Evolutionary conservation across 2,329 filamentous ascomycete genomes (phyloP).

Genomic region (Geosmithia flava): DNA sequence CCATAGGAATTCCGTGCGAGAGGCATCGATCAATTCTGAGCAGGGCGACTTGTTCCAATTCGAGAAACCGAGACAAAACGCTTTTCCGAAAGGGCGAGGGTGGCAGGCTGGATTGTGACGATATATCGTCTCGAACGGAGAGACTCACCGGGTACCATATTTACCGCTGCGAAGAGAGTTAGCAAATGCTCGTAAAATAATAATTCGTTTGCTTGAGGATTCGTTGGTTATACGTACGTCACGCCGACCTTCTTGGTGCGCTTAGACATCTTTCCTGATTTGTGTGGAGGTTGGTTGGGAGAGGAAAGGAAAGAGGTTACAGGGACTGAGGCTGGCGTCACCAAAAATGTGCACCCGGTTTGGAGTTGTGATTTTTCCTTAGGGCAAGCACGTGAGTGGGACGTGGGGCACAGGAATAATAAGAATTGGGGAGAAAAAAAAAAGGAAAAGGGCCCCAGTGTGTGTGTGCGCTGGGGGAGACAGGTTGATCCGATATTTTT

Average conservation of each 20-base stretch:
- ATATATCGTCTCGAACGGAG: background rate
- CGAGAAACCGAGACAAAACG: background rate
- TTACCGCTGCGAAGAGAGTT: slow-evolving; percentile 44
- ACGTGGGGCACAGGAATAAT: background rate
- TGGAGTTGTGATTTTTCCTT: slow-evolving; percentile 25
- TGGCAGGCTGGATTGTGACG: background rate
- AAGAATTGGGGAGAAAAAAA: too few relatives aligned
- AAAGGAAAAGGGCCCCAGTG: background rate
- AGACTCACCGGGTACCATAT: slow-evolving; percentile 84
- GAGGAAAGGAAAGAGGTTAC: slow-evolving; percentile 5
- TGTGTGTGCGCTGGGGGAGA: background rate
- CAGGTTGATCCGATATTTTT: too few relatives aligned
- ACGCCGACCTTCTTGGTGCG: slow-evolving; percentile 96
- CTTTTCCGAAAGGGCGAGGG: background rate
- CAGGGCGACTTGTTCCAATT: background rate
- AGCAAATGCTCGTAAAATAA: slow-evolving; percentile 10
- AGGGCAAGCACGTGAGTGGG: slow-evolving; percentile 27
- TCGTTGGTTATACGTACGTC: slow-evolving; percentile 37
- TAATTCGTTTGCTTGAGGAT: background rate
- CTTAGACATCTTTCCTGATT: slow-evolving; percentile 72
- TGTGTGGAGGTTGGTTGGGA: slow-evolving; percentile 21
- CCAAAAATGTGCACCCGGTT: slow-evolving; percentile 19
- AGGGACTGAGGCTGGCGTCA: slow-evolving; percentile 10
- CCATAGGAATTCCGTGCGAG: too few relatives aligned
- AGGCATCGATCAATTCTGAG: too few relatives aligned